Evolutionary conservation across 306 rosid species (phyloP).

Genomic region (Malus fusca): DNA sequence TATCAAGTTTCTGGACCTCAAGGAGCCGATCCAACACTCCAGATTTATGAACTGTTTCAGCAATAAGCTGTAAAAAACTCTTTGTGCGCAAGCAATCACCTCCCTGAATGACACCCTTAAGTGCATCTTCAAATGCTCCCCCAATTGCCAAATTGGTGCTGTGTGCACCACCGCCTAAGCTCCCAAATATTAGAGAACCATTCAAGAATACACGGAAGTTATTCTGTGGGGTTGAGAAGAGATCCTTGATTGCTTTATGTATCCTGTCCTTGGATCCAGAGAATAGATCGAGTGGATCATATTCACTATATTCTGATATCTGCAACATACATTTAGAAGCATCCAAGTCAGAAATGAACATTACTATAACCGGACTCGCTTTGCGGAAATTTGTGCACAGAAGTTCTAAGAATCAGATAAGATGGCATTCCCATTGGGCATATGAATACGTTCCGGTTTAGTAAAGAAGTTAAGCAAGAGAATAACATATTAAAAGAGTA

Average conservation of each 20-base stretch:
- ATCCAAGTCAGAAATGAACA: conserved; percentile 10
- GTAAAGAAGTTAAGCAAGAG: conserved; percentile 4
- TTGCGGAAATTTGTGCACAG: neutral
- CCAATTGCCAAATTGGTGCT: conserved; percentile 41
- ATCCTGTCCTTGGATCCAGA: conserved; percentile 74
- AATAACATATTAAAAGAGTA: conserved; percentile 9
- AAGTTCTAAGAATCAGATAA: neutral
- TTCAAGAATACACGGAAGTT: conserved; percentile 84
- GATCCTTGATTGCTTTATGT: conserved; percentile 69
- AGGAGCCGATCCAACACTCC: conserved; percentile 67
- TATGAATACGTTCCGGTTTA: neutral
- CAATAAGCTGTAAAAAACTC: conserved; percentile 59
- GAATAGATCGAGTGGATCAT: conserved; percentile 83
- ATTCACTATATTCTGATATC: conserved; percentile 66
- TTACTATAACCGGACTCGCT: neutral
- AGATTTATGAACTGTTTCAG: conserved; percentile 55
- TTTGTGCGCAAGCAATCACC: conserved; percentile 46
- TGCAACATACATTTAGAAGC: conserved; percentile 28
- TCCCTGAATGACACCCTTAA: conserved; percentile 51
- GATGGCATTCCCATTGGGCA: neutral
- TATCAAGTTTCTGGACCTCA: conserved; percentile 76
- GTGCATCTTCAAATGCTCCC: conserved; percentile 76
- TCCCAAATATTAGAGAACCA: conserved; percentile 83
- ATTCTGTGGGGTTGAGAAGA: conserved; percentile 81
- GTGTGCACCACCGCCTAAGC: conserved; percentile 65